Conservation (phyloP, 768 basidiomycete species). For the Termitomyces eurrhizus region DNA sequence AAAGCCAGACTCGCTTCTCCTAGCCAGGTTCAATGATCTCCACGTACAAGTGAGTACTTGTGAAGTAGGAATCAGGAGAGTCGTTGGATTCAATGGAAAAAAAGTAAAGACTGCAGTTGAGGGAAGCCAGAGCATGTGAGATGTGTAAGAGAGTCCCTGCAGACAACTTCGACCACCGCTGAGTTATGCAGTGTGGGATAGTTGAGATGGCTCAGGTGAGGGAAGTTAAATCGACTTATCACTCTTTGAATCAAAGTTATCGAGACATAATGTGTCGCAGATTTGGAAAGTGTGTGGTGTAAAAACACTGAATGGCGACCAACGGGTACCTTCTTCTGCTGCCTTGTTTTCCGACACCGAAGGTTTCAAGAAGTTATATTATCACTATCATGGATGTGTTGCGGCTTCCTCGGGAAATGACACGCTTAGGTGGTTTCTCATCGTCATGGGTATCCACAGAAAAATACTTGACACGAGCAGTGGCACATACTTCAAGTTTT, state of each 20-base stretch:
- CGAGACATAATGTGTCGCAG: slow-evolving; percentile 1
- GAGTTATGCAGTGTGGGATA: no score
- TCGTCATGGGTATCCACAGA: not conserved
- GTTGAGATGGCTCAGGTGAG: not conserved
- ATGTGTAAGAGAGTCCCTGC: not conserved
- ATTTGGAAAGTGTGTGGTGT: slow-evolving; percentile 1
- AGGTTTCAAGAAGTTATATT: not conserved
- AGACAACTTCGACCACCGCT: not conserved
- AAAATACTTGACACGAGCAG: not conserved
- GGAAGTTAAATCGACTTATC: not conserved
- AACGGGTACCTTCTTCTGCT: not conserved
- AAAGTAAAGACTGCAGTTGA: not conserved
- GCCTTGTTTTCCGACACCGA: not conserved
- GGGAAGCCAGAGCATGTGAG: not conserved
- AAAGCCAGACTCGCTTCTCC: not conserved
- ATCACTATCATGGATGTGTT: not conserved
- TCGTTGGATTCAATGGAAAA: not conserved
- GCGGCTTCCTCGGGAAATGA: not conserved
- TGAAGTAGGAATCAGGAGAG: not conserved
- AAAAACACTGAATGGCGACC: not conserved
- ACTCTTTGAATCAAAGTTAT: not conserved
- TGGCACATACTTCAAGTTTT: slow-evolving; percentile 3
- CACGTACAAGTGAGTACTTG: not conserved
- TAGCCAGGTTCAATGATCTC: not conserved
- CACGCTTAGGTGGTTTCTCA: not conserved